Conservation (phyloP, 179 eudicot species). For the Gypsophila paniculata region DNA sequence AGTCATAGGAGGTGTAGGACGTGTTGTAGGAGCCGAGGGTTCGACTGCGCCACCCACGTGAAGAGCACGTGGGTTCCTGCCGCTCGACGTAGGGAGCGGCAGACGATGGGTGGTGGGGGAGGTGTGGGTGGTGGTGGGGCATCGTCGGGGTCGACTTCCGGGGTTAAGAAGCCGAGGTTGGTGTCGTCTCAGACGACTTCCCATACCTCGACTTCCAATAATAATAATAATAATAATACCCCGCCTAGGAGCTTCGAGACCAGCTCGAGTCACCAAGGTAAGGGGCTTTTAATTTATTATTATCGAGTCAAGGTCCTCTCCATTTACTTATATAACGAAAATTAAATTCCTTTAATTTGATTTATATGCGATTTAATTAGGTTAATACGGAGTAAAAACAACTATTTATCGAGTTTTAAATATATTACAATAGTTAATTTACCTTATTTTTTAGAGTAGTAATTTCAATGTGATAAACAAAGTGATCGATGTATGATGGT, state of each 20-base stretch:
- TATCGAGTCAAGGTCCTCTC: background rate
- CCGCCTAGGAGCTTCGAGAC: conserved; percentile 88
- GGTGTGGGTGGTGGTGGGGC: conserved; percentile 41
- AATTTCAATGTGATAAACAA: too few relatives aligned
- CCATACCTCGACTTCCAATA: conserved; percentile 62
- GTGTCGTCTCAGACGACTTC: conserved; percentile 66
- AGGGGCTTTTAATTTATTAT: too few relatives aligned
- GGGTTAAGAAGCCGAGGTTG: conserved; percentile 70
- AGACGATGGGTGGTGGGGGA: conserved; percentile 26
- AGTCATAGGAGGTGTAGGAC: conserved; percentile 64
- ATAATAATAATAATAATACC: conserved; percentile 31
- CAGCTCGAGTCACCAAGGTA: conserved; percentile 83
- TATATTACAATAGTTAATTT: too few relatives aligned
- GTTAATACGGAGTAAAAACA: too few relatives aligned
- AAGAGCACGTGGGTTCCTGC: conserved; percentile 85
- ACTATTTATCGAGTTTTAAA: too few relatives aligned
- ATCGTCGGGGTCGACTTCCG: conserved; percentile 74
- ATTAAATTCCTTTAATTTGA: background rate
- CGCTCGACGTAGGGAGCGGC: conserved; percentile 41
- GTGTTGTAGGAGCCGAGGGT: conserved; percentile 71
- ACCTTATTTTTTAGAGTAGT: too few relatives aligned
- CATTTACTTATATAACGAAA: background rate
- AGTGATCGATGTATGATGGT: too few relatives aligned
- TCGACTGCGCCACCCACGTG: conserved; percentile 65
- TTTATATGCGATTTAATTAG: too few relatives aligned